Evolutionary conservation across 139 green algal species (phyloP).

Genomic region (Chlorella sorokiniana): DNA sequence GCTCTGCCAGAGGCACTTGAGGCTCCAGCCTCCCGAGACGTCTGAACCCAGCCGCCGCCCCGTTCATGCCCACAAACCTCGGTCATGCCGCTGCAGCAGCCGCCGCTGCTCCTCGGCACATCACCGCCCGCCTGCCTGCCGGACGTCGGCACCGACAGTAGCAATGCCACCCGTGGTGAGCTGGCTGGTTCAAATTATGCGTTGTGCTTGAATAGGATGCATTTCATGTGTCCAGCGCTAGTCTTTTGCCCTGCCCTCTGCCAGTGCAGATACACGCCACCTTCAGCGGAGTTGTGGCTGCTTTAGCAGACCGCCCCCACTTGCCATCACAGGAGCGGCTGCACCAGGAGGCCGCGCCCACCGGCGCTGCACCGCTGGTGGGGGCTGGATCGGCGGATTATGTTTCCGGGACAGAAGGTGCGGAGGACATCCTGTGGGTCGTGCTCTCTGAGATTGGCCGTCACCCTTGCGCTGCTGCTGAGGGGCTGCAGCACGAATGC

Average conservation of each 20-base stretch:
- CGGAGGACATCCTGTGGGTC: background rate
- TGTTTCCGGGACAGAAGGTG: constrained; percentile 18
- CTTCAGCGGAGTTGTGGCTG: constrained; percentile 11
- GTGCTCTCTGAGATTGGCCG: background rate
- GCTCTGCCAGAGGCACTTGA: background rate
- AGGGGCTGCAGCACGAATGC: background rate
- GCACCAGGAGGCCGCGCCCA: background rate
- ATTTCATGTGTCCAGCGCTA: background rate
- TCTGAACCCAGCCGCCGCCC: constrained; percentile 5
- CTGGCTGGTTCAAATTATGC: too few relatives aligned
- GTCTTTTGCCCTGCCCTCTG: background rate
- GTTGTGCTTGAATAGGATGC: too few relatives aligned
- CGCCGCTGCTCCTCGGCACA: background rate
- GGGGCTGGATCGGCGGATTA: background rate
- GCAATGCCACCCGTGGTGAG: constrained; percentile 14
- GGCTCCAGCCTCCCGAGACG: background rate
- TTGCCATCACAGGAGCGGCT: constrained; percentile 7
- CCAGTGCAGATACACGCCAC: background rate
- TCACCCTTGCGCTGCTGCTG: background rate
- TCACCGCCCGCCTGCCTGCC: background rate
- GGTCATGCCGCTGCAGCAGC: background rate
- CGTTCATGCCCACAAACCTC: background rate
- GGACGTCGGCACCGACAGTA: background rate
- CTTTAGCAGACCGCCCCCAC: constrained; percentile 15
- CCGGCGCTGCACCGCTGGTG: background rate